A percentile compares a stretch with the other conserved stretches of the same genome.
phyloP scores from a whole-genome alignment of 2,329 filamentous ascomycete genomes.

The Chaetomium sp. region DNA sequence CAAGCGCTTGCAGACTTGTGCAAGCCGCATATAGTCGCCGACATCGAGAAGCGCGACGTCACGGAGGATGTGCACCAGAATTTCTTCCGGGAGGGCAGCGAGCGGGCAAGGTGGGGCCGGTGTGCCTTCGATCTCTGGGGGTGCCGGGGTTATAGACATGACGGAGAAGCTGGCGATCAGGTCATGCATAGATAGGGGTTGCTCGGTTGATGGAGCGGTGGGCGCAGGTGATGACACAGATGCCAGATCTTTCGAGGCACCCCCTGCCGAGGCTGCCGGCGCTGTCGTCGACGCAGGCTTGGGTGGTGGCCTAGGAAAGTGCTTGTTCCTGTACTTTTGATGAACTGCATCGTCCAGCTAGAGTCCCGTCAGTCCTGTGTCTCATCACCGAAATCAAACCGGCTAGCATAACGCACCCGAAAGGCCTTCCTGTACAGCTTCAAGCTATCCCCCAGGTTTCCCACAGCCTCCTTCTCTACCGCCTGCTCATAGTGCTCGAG shows the following conservation, averaged over 20 bases:
- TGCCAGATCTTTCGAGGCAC: neutral
- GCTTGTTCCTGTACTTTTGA: constrained; percentile 80
- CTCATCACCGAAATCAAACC: no score
- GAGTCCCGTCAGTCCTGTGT: neutral
- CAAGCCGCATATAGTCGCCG: constrained; percentile 65
- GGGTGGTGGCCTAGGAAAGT: constrained; percentile 62
- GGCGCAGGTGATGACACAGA: constrained; percentile 32
- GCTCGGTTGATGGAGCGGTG: constrained; percentile 46
- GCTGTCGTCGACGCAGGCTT: constrained; percentile 36
- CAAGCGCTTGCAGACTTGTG: constrained; percentile 78
- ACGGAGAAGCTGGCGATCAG: constrained; percentile 70
- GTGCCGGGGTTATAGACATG: constrained; percentile 60
- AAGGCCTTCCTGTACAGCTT: constrained; percentile 86
- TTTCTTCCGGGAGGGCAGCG: constrained; percentile 70
- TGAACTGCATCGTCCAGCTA: constrained; percentile 82
- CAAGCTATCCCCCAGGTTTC: constrained; percentile 82
- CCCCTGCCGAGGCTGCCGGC: constrained; percentile 13
- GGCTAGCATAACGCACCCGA: constrained; percentile 49
- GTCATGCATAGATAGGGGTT: constrained; percentile 52
- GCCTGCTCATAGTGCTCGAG: constrained; percentile 90
- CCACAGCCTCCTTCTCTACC: constrained; percentile 78
- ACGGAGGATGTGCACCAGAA: constrained; percentile 70
- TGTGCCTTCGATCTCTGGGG: constrained; percentile 64
- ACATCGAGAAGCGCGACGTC: constrained; percentile 69
- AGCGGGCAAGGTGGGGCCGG: constrained; percentile 75